Conservation (phyloP, 2,329 filamentous ascomycete genomes). For the Stromatinia cepivora region DNA sequence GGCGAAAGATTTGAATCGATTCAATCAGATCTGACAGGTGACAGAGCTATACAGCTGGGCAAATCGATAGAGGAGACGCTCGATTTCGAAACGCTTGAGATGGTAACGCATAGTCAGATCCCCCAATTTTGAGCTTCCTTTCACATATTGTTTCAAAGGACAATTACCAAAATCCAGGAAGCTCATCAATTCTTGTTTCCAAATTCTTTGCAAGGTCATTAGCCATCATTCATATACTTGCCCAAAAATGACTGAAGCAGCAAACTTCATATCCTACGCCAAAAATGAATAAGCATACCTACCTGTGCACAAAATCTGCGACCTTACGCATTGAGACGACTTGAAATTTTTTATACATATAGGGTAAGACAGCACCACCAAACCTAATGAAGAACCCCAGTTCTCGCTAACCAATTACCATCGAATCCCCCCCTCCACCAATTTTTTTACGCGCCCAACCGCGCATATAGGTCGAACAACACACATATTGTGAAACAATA, state of each 20-base stretch:
- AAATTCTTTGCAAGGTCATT: neutral
- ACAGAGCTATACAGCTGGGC: neutral
- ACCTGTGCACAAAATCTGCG: neutral
- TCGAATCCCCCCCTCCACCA: neutral
- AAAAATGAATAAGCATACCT: neutral
- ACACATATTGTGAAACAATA: neutral
- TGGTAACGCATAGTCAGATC: neutral
- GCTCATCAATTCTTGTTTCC: neutral
- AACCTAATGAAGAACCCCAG: neutral
- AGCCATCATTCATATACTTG: neutral
- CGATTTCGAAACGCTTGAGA: no score
- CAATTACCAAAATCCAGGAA: neutral
- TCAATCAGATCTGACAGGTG: neutral
- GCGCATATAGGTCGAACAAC: neutral
- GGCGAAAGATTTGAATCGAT: neutral
- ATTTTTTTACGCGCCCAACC: constrained; percentile 11
- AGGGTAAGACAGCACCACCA: neutral
- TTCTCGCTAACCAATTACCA: neutral
- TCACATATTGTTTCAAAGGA: neutral
- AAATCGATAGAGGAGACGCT: neutral
- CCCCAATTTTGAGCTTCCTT: no score
- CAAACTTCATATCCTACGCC: neutral
- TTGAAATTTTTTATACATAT: neutral
- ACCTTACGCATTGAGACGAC: neutral
- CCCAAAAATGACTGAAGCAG: neutral